Evolutionary conservation across 345 rosid genomes (phyloP).

Genomic region (Populus pruinosa): DNA sequence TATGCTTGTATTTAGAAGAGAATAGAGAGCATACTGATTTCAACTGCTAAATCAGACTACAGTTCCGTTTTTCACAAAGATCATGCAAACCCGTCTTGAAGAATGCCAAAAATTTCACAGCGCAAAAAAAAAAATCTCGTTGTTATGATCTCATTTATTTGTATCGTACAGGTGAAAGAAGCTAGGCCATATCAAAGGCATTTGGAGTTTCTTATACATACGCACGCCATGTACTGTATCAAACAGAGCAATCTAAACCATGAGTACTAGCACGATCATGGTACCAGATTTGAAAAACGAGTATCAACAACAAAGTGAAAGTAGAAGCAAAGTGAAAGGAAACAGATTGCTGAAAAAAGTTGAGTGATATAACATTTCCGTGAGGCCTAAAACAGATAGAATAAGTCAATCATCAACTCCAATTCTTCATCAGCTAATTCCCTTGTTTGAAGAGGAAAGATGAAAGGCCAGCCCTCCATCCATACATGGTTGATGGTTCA

Average conservation of each 20-base stretch:
- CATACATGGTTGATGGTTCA: constrained; percentile 47
- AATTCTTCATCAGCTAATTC: constrained; percentile 25
- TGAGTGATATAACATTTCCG: neutral
- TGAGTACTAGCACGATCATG: neutral
- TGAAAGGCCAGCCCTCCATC: constrained; percentile 69
- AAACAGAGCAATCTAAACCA: neutral
- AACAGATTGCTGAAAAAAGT: neutral
- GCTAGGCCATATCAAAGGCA: neutral
- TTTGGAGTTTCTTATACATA: neutral
- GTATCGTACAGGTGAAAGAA: neutral
- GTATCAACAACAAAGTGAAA: neutral
- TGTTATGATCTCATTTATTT: neutral
- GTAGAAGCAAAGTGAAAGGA: neutral
- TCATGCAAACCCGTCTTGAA: neutral
- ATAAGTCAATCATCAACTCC: constrained; percentile 6
- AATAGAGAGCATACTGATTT: neutral
- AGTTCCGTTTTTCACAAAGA: neutral
- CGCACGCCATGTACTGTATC: neutral
- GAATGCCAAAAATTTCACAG: too few species aligned
- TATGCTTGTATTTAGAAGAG: too few species aligned
- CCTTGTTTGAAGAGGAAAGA: constrained; percentile 68
- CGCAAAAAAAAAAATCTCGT: too few species aligned
- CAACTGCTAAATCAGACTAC: neutral
- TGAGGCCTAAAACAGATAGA: neutral
- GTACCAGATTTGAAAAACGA: neutral